These are phyloP conservation scores for Plasmodium relictum DNA, from an alignment of 169 alveolate genomes.

Conservation along the genomic window DNA sequence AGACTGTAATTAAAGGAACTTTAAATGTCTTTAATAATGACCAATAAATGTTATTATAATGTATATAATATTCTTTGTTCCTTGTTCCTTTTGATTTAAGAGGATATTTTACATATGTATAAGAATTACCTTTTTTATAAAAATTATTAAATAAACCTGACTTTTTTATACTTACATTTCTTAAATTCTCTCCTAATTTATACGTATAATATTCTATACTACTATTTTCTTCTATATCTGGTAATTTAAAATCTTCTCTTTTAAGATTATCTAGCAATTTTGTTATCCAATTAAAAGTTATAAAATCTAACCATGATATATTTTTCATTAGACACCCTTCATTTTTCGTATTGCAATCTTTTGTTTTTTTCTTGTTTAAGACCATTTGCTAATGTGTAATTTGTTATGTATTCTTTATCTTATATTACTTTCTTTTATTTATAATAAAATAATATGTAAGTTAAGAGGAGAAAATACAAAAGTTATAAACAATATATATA, in stretches of 20 bases:
- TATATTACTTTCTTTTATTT: not conserved
- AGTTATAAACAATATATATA: too few species aligned
- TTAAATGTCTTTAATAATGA: constrained; percentile 30
- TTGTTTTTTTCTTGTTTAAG: not conserved
- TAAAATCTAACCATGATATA: constrained; percentile 20
- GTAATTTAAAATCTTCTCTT: constrained; percentile 24
- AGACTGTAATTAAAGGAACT: not conserved
- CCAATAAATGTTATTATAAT: constrained; percentile 9
- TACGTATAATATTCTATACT: constrained; percentile 15
- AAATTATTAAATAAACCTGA: not conserved
- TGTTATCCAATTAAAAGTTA: constrained; percentile 51
- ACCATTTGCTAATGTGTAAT: not conserved
- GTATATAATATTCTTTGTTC: constrained; percentile 4
- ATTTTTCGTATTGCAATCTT: not conserved
- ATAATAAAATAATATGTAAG: not conserved
- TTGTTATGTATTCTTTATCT: not conserved
- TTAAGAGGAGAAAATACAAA: not conserved
- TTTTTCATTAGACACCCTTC: constrained; percentile 10
- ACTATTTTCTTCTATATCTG: constrained; percentile 22
- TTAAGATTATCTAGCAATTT: not conserved
- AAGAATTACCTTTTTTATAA: not conserved
- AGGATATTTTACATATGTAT: not conserved
- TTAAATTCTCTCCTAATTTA: constrained; percentile 11
- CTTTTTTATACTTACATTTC: not conserved
- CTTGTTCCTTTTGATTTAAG: not conserved